A percentile compares a stretch with the other conserved stretches of the same genome.
Conservation (phyloP, 441 rosid species). For the Croton laevigatus region DNA sequence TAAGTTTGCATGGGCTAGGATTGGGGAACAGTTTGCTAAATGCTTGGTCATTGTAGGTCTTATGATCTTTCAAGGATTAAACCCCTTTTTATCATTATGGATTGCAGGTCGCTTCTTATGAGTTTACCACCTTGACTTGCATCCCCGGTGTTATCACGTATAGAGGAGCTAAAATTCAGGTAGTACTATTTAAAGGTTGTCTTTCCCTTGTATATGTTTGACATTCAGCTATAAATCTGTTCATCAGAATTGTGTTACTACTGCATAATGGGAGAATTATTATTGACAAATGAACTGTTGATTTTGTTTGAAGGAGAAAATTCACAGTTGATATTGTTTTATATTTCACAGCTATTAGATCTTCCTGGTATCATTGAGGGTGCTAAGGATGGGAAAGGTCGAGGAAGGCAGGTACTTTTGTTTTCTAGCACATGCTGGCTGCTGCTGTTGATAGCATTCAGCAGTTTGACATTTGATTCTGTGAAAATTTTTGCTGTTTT, state of each 20-base stretch:
- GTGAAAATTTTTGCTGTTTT: neutral
- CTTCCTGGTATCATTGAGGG: constrained; percentile 99
- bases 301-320: neutral
- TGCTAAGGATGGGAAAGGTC: constrained; percentile 98
- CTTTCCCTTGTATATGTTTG: neutral
- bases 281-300: neutral
- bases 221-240: neutral
- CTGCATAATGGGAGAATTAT: neutral
- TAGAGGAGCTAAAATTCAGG: constrained; percentile 99
- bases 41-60: constrained; percentile 1
- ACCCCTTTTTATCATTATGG: constrained; percentile 11
- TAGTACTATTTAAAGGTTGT: constrained; percentile 18
- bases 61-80: constrained; percentile 9
- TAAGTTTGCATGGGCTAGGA: neutral
- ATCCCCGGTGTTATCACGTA: constrained; percentile 90
- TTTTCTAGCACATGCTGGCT: neutral
- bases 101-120: constrained; percentile 93
- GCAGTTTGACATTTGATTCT: neutral
- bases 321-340: constrained; percentile 6
- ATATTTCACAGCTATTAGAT: constrained; percentile 69
- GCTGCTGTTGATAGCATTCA: neutral
- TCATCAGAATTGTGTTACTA: neutral
- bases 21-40: neutral
- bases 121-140: constrained; percentile 94
- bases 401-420: constrained; percentile 85